Conservation (phyloP, 495 filamentous ascomycete genomes). For the Friedmanniomyces endolithicus region DNA sequence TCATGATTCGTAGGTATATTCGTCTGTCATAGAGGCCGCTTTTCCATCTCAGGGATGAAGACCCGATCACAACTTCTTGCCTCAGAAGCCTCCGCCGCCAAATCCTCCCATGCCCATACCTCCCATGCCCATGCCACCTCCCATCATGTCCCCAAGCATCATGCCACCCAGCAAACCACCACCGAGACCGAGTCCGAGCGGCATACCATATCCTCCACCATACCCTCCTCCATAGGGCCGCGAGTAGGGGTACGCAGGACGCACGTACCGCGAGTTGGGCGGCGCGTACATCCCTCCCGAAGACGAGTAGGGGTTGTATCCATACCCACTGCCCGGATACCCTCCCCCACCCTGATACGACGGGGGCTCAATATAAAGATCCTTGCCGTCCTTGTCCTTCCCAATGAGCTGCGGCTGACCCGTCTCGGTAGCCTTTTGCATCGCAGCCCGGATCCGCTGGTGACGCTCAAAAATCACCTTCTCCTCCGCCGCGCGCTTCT, state of each 20-base stretch:
- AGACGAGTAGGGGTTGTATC: conserved; percentile 31
- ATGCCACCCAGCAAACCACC: conserved; percentile 33
- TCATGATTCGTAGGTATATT: background rate
- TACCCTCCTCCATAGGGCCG: conserved; percentile 35
- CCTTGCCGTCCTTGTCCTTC: conserved; percentile 34
- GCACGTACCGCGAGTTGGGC: conserved; percentile 35
- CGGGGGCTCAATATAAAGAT: conserved; percentile 38
- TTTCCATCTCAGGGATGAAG: too few species aligned
- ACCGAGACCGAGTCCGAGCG: conserved; percentile 30
- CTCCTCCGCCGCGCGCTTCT: conserved; percentile 33
- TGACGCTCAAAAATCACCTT: conserved; percentile 30
- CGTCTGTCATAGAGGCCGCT: background rate
- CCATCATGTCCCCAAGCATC: conserved; percentile 30
- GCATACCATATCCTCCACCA: conserved; percentile 34
- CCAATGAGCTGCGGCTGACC: conserved; percentile 38
- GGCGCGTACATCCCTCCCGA: conserved; percentile 25
- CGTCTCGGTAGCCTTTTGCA: conserved; percentile 32
- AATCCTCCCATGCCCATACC: conserved; percentile 2
- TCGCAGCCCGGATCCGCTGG: conserved; percentile 28
- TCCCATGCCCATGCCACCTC: background rate
- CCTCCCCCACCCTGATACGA: conserved; percentile 15
- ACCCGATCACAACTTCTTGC: background rate
- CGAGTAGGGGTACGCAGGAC: conserved; percentile 33
- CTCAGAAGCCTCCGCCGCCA: background rate
- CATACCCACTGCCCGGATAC: conserved; percentile 21